A percentile compares a stretch with the other conserved stretches of the same genome.
Conservation (phyloP, 208 protist genomes). For the Leishmania mexicana region DNA sequence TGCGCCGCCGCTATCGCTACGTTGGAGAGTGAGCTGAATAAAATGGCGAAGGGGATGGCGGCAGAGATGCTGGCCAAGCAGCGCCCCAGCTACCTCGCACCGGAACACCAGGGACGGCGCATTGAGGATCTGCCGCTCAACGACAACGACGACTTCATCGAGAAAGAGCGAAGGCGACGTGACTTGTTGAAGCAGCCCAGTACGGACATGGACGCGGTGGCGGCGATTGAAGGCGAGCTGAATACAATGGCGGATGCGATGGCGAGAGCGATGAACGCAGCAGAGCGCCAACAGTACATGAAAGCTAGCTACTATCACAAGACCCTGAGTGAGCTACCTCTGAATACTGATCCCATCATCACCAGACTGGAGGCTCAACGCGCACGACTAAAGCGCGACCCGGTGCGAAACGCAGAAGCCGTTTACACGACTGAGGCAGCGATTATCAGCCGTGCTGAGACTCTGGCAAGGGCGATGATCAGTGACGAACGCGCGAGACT, state of each 20-base stretch:
- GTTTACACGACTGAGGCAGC: constrained; percentile 39
- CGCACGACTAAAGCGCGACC: constrained; percentile 40
- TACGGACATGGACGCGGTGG: constrained; percentile 24
- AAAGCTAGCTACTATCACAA: constrained; percentile 39
- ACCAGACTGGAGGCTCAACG: constrained; percentile 52
- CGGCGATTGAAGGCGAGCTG: constrained; percentile 29
- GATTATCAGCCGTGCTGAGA: constrained; percentile 45
- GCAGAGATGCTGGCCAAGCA: constrained; percentile 42
- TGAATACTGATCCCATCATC: constrained; percentile 50
- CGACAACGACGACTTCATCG: constrained; percentile 45
- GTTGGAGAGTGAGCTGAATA: constrained; percentile 36
- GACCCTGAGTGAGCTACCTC: constrained; percentile 31
- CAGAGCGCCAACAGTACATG: constrained; percentile 47
- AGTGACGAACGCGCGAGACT: constrained; percentile 32
- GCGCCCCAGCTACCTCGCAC: constrained; percentile 45
- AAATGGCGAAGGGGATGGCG: constrained; percentile 41
- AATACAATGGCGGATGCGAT: constrained; percentile 25
- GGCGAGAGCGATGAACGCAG: constrained; percentile 45
- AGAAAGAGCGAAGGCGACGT: constrained; percentile 42
- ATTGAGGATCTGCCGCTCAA: constrained; percentile 44
- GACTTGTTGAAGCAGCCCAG: constrained; percentile 35
- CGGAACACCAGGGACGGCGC: constrained; percentile 42
- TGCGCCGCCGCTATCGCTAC: constrained; percentile 26
- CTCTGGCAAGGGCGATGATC: constrained; percentile 36
- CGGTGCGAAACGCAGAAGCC: constrained; percentile 30